These are phyloP conservation scores for button mushroom (Agaricus bisporus) DNA, from an alignment of 768 basidiomycete genomes.

Conservation along the genomic window DNA sequence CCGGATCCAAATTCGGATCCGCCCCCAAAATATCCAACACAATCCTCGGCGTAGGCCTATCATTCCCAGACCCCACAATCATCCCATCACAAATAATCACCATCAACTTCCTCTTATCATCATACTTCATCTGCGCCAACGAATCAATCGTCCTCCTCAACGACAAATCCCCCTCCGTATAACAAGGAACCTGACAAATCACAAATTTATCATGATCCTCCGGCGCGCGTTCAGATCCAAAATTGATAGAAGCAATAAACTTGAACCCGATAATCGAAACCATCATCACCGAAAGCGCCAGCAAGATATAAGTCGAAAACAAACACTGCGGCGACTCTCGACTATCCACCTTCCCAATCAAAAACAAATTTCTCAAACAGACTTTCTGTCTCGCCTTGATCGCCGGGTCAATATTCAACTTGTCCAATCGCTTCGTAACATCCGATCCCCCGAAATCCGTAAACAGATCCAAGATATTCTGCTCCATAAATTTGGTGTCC, in stretches of 20 bases:
- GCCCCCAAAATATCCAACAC: conserved; percentile 95
- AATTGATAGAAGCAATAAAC: conserved; percentile 87
- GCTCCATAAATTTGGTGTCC: conserved; percentile 66
- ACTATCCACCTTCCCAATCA: conserved; percentile 87
- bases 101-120: conserved; percentile 95
- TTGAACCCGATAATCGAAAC: conserved; percentile 95
- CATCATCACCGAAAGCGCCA: conserved; percentile 88
- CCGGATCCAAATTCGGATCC: conserved; percentile 89
- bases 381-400: conserved; percentile 70
- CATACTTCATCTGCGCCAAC: conserved; percentile 89
- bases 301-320: conserved; percentile 87
- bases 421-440: conserved; percentile 69
- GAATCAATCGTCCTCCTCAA: conserved; percentile 89
- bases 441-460: conserved; percentile 68
- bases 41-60: conserved; percentile 92
- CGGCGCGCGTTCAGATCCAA: conserved; percentile 71
- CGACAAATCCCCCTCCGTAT: conserved; percentile 90
- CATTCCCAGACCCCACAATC: conserved; percentile 96
- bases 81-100: conserved; percentile 96
- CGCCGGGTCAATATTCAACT: conserved; percentile 51
- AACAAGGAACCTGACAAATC: conserved; percentile 97
- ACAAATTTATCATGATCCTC: conserved; percentile 97
- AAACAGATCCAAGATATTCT: conserved; percentile 69
- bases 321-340: conserved; percentile 88
- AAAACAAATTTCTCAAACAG: conserved; percentile 91